Conservation (phyloP, 106 monocot species). For the Amphibolis antarctica region DNA sequence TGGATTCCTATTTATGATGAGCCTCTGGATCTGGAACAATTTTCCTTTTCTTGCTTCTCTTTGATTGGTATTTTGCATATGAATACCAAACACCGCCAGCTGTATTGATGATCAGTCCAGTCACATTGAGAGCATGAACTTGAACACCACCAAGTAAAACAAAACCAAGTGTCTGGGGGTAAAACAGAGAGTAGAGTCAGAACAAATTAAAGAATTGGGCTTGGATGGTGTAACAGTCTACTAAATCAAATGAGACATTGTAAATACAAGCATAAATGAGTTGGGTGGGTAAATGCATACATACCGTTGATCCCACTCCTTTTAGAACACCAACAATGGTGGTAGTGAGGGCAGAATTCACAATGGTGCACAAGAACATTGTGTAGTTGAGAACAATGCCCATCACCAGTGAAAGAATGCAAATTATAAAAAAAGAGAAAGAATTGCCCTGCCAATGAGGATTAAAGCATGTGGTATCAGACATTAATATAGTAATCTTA, state of each 20-base stretch:
- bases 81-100: constrained; percentile 31
- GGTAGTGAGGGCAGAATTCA: constrained; percentile 94
- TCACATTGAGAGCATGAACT: constrained; percentile 71
- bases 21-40: no score
- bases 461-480: neutral
- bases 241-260: no score
- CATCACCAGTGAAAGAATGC: constrained; percentile 74
- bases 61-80: no score
- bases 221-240: no score
- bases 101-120: constrained; percentile 75
- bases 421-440: constrained; percentile 44
- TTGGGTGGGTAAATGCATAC: constrained; percentile 1
- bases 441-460: constrained; percentile 47
- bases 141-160: constrained; percentile 72
- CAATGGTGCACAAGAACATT: constrained; percentile 92
- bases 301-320: constrained; percentile 91
- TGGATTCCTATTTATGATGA: no score
- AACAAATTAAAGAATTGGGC: no score
- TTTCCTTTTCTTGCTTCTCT: no score
- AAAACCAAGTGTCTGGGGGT: constrained; percentile 64
- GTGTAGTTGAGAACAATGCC: constrained; percentile 85
- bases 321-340: constrained; percentile 98
- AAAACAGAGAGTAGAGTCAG: neutral
- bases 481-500: neutral
- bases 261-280: no score